Evolutionary conservation across 768 basidiomycete species (phyloP).

Genomic region (Lentinula sp.): DNA sequence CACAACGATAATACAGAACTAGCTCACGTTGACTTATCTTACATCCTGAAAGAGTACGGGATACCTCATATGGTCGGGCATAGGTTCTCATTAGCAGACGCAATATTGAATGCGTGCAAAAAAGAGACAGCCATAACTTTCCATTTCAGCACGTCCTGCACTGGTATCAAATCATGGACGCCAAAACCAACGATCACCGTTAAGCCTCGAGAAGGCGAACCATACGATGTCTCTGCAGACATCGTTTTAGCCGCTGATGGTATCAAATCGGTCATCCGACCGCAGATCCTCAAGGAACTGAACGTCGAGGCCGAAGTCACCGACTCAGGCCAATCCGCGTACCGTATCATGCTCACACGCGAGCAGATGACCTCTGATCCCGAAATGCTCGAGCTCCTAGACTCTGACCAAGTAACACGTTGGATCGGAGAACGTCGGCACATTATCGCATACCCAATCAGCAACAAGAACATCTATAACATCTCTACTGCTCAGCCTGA

Average conservation of each 20-base stretch:
- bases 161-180: slow-evolving; percentile 18
- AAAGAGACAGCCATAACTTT: slow-evolving; percentile 20
- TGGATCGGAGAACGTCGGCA: slow-evolving; percentile 31
- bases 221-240: slow-evolving; percentile 23
- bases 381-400: slow-evolving; percentile 25
- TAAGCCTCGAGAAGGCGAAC: slow-evolving; percentile 10
- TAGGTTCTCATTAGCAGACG: slow-evolving; percentile 23
- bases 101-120: slow-evolving; percentile 20
- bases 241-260: slow-evolving; percentile 31
- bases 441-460: slow-evolving; percentile 33
- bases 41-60: slow-evolving; percentile 22
- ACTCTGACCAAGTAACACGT: slow-evolving; percentile 20
- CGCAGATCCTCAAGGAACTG: slow-evolving; percentile 21
- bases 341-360: slow-evolving; percentile 27
- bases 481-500: slow-evolving; percentile 31
- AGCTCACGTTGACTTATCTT: slow-evolving; percentile 19
- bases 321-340: slow-evolving; percentile 31
- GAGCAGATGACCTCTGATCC: slow-evolving; percentile 23
- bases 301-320: slow-evolving; percentile 22
- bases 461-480: slow-evolving; percentile 26
- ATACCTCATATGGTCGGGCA: slow-evolving; percentile 27
- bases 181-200: slow-evolving; percentile 12
- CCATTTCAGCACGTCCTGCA: slow-evolving; percentile 17
- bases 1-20: slow-evolving; percentile 23
- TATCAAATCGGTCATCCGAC: slow-evolving; percentile 25